Conservation (phyloP, 176 grass and related monocot genomes). For the Puya raimondii region DNA sequence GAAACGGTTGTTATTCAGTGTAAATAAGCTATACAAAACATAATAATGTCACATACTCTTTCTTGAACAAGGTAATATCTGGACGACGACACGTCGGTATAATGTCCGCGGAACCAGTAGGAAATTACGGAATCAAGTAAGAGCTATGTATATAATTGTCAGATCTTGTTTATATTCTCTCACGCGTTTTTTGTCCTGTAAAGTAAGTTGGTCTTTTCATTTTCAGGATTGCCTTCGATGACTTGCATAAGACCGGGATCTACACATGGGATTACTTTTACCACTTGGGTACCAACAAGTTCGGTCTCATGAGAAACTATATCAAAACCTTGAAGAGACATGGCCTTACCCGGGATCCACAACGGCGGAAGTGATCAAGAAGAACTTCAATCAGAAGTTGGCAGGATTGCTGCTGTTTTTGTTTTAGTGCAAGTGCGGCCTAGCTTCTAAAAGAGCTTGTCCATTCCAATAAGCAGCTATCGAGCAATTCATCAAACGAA, state of each 20-base stretch:
- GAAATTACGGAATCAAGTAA: slow-evolving; percentile 89
- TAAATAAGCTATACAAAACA: background rate
- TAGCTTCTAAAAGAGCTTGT: too few species aligned
- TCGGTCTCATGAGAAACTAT: slow-evolving; percentile 57
- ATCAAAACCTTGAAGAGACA: slow-evolving; percentile 82
- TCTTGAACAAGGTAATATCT: slow-evolving; percentile 62
- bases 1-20: background rate
- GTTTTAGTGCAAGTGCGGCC: too few species aligned
- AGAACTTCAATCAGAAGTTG: too few species aligned
- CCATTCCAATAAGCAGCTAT: too few species aligned
- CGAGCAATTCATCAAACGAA: too few species aligned
- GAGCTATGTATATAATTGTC: slow-evolving; percentile 3
- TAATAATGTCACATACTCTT: background rate
- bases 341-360: slow-evolving; percentile 61
- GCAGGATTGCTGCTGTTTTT: too few species aligned
- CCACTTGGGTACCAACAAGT: slow-evolving; percentile 72
- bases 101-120: slow-evolving; percentile 91
- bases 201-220: background rate
- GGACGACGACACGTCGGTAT: slow-evolving; percentile 72
- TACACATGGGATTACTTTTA: slow-evolving; percentile 98
- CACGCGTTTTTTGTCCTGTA: background rate
- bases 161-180: background rate
- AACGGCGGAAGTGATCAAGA: slow-evolving; percentile 39
- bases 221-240: slow-evolving; percentile 78
- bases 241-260: slow-evolving; percentile 94